A percentile compares a stretch with the other conserved stretches of the same genome.
phyloP scores from a whole-genome alignment of 2,329 filamentous ascomycete species.

The Trichoderma koningiopsis region DNA sequence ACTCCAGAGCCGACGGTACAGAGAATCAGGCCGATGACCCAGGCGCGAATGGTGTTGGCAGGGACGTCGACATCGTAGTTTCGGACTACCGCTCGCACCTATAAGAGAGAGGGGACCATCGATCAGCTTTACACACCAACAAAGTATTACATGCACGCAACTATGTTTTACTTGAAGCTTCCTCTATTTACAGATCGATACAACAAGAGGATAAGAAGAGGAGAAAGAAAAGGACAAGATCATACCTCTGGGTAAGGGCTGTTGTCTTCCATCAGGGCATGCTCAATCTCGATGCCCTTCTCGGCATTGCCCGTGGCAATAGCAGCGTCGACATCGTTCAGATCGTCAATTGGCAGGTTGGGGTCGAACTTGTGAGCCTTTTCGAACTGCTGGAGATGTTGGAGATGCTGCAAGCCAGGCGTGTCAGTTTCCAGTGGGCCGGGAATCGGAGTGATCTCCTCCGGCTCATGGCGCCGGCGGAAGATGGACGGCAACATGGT shows the following conservation, averaged over 20 bases:
- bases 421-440: constrained; percentile 44
- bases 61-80: constrained; percentile 67
- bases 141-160: not conserved
- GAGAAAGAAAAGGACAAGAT: not conserved
- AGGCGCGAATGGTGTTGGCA: constrained; percentile 66
- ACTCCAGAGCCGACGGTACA: constrained; percentile 64
- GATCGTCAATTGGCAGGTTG: constrained; percentile 64
- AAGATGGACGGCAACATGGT: constrained; percentile 45
- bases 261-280: constrained; percentile 63
- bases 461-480: constrained; percentile 50
- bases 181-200: not conserved
- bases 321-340: constrained; percentile 62
- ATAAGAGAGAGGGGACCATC: constrained; percentile 27
- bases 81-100: constrained; percentile 65
- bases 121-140: not conserved
- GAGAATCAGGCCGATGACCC: constrained; percentile 62
- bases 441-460: constrained; percentile 48
- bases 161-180: not conserved
- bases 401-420: constrained; percentile 46
- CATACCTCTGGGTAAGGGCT: constrained; percentile 67
- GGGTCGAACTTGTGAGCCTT: constrained; percentile 65
- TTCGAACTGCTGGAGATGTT: constrained; percentile 58
- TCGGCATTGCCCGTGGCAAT: constrained; percentile 57
- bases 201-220: not conserved
- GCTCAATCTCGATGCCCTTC: constrained; percentile 59